A percentile compares a stretch with the other conserved stretches of the same genome.
phyloP scores from a whole-genome alignment of 495 filamentous ascomycete genomes.

The Penicillium antarcticum region DNA sequence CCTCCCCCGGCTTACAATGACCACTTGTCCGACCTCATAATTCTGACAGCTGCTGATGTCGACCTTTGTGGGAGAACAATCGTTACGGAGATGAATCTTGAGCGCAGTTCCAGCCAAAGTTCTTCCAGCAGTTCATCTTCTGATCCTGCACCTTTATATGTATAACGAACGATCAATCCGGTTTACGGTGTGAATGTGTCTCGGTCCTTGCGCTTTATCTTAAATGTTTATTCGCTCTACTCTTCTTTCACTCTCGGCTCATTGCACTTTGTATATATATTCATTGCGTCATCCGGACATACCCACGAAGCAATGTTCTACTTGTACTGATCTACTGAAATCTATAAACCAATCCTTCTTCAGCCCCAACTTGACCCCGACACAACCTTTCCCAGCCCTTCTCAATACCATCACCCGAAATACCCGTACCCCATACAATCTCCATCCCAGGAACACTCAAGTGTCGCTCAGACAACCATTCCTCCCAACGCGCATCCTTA shows the following conservation, averaged over 20 bases:
- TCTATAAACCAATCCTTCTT: constrained; percentile 42
- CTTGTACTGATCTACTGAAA: not conserved
- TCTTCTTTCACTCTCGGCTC: too few species aligned
- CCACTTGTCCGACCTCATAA: constrained; percentile 4
- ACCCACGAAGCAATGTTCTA: too few species aligned
- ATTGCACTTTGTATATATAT: too few species aligned
- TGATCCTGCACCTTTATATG: too few species aligned
- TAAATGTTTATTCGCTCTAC: too few species aligned
- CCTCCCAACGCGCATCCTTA: constrained; percentile 26
- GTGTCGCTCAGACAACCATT: constrained; percentile 28
- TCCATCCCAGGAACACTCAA: constrained; percentile 27
- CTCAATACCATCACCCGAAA: constrained; percentile 33
- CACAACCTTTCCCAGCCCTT: constrained; percentile 44
- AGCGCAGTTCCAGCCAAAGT: not conserved
- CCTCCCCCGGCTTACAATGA: constrained; percentile 17
- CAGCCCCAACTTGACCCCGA: constrained; percentile 33
- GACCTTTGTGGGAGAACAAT: not conserved
- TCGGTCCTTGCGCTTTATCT: too few species aligned
- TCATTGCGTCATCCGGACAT: too few species aligned
- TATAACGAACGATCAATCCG: too few species aligned
- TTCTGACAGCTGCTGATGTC: not conserved
- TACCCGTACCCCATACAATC: constrained; percentile 42
- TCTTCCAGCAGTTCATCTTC: not conserved
- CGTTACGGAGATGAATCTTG: not conserved
- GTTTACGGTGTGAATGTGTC: too few species aligned